Evolutionary conservation across 495 filamentous ascomycete species (phyloP), one percentile per base, ranked within the genome.

Genomic region (Diplogelasinospora grovesii): DNA sequence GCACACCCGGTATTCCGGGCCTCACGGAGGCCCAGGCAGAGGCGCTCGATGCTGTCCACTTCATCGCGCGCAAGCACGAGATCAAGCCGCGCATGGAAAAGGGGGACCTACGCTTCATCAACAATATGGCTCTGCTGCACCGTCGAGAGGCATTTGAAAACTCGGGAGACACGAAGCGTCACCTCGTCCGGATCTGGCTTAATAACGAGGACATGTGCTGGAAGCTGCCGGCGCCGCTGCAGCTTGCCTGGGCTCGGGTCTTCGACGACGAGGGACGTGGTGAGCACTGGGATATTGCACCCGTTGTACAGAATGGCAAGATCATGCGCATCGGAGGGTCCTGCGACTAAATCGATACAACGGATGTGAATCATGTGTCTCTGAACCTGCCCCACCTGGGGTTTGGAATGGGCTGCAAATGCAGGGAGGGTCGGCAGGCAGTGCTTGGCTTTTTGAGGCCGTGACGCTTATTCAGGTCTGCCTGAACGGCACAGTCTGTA

Each of bases 81-180:
- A 48, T 78, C 36, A 66, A 64, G 39, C 58, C 77, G 33, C 50
- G 60, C 39, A 60, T 57, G 41, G 54, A 67, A 41, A 65, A 65
- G 23, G 82, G 82, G 8, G 82, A 86, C 57, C 65, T 85, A 33
- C 72, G 75, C 43, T 81, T 78, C 54, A 69, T 81, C 49, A 85
- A 86, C 49, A 55, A 55, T 39, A 51, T 55, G 43, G 52, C 48
- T 5, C 34, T 55, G 25, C 35, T 55, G 22, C 52, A 55, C 25
- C 36, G 52, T 0, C 33, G 52, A 0, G 52, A 55, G 26, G 52
- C 52, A 4, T 55, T 55, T 52, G 48, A 41, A 38, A 54, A 54
- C 0, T 27, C 32, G 3, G 52, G 36, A 24, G 44, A 41, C 1
- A 28, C 23, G 3, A 22, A 22, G 0, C 21, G 49, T 3, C 52